These are phyloP conservation scores for Coccinonectria pachysandricola DNA, from an alignment of 2,329 filamentous ascomycete genomes.

Conservation along the genomic window DNA sequence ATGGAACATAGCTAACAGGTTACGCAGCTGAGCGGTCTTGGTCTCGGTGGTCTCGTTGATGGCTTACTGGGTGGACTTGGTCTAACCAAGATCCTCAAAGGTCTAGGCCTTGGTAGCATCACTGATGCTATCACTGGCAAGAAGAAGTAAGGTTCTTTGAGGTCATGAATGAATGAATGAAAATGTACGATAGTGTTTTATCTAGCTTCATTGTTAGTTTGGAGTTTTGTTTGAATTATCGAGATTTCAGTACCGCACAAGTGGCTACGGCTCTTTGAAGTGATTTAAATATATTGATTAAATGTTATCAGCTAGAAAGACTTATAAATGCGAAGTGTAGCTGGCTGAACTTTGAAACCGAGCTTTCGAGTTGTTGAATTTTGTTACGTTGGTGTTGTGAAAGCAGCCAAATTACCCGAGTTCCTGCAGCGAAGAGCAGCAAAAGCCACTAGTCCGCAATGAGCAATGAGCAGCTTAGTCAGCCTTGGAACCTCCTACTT, in stretches of 20 bases:
- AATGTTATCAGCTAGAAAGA: too few species aligned
- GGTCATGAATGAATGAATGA: conserved; percentile 4
- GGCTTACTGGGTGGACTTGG: conserved; percentile 68
- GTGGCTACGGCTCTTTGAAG: too few species aligned
- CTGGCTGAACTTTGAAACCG: too few species aligned
- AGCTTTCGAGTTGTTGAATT: too few species aligned
- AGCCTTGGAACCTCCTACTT: conserved; percentile 5
- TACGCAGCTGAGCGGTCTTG: conserved; percentile 57
- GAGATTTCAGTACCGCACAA: too few species aligned
- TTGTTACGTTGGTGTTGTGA: too few species aligned
- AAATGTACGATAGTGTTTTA: conserved; percentile 2
- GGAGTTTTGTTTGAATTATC: too few species aligned
- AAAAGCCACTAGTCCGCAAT: not conserved
- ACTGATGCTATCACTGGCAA: conserved; percentile 33
- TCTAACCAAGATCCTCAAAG: conserved; percentile 62
- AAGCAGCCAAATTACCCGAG: too few species aligned
- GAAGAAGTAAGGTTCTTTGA: conserved; percentile 12
- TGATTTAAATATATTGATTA: too few species aligned
- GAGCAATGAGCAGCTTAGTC: conserved; percentile 8
- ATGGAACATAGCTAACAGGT: conserved; percentile 10
- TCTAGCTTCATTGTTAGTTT: too few species aligned
- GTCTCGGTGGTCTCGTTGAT: conserved; percentile 72
- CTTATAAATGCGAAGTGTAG: too few species aligned
- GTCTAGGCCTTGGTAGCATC: conserved; percentile 53
- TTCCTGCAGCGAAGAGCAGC: too few species aligned